Percentiles rank a stretch among this genome's conserved stretches.
Conservation (phyloP, 305 asterid species). For the Withania somnifera region DNA sequence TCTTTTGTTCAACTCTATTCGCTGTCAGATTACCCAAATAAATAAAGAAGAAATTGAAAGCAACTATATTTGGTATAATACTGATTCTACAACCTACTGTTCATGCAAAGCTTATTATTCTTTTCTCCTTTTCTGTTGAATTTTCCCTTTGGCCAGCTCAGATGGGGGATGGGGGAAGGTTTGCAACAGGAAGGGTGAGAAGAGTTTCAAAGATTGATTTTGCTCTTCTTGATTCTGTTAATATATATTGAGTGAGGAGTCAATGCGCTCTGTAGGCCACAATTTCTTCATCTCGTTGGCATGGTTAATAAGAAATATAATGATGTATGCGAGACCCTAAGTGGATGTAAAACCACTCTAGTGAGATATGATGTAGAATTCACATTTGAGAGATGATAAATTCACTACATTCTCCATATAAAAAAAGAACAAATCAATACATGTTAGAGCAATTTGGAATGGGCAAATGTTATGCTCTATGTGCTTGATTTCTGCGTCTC, state of each 20-base stretch:
- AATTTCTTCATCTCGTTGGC: background rate
- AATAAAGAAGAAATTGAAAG: background rate
- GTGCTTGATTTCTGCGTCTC: background rate
- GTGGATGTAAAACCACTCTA: background rate
- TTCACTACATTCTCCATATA: background rate
- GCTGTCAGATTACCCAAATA: background rate
- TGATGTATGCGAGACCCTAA: background rate
- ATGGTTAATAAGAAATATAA: background rate
- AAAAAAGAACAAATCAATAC: background rate
- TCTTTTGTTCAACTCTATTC: background rate
- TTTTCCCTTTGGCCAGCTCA: background rate
- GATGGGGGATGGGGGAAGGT: background rate
- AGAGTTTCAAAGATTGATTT: background rate
- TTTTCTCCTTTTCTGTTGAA: background rate
- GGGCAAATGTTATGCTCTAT: background rate
- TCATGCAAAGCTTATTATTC: background rate
- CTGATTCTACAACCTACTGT: background rate
- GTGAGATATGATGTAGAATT: background rate
- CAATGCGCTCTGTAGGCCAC: background rate
- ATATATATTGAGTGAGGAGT: background rate
- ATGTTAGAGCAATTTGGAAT: background rate
- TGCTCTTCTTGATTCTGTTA: background rate
- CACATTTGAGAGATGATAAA: background rate
- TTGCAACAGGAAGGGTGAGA: background rate
- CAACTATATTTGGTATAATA: background rate